A percentile compares a stretch with the other conserved stretches of the same genome.
phyloP scores from a whole-genome alignment of 345 rosid species.

The Gossypium longicalyx region DNA sequence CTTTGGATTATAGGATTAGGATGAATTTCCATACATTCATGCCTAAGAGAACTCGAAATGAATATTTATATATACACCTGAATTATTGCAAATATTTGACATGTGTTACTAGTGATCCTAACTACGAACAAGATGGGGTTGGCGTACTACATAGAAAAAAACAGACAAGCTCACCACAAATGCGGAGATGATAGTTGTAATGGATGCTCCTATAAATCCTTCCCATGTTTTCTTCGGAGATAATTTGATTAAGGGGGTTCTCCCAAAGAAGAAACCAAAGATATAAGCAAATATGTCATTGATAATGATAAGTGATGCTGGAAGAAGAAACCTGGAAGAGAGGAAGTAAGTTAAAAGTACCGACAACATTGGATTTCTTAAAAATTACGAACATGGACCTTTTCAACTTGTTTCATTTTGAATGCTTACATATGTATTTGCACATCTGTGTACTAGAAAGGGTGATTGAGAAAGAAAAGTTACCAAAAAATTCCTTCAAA shows the following conservation, averaged over 20 bases:
- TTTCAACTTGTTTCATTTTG: neutral
- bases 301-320: constrained; percentile 91
- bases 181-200: constrained; percentile 85
- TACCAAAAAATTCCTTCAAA: constrained; percentile 99
- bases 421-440: neutral
- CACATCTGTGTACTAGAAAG: neutral
- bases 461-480: constrained; percentile 2
- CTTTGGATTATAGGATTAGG: neutral
- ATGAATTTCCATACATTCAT: neutral
- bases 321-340: constrained; percentile 87
- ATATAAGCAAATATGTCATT: constrained; percentile 87
- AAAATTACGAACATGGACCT: too few relatives aligned
- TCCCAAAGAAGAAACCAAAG: constrained; percentile 95
- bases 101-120: neutral
- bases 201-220: constrained; percentile 92
- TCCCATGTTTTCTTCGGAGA: constrained; percentile 99
- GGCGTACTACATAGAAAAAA: neutral
- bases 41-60: constrained; percentile 3
- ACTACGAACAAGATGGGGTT: neutral
- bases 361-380: too few relatives aligned
- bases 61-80: neutral
- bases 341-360: neutral
- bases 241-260: constrained; percentile 88
- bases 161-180: constrained; percentile 53
- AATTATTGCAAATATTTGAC: neutral